Conservation (phyloP, 2,329 filamentous ascomycete species). For the Hirsutella rhossiliensis region DNA sequence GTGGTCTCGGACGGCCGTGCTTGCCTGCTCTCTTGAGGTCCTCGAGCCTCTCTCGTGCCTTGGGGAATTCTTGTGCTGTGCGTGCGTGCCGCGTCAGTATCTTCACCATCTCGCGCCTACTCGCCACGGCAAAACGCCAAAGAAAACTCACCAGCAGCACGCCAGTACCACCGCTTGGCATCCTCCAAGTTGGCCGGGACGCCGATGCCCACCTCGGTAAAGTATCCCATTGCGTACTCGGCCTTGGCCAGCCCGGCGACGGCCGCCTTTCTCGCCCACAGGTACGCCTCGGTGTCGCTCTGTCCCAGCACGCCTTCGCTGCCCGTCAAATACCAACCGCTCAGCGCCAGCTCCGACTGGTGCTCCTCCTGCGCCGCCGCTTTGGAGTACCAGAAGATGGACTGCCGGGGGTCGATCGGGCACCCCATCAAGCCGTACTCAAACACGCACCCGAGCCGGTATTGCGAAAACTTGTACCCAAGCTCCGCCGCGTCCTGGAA, state of each 20-base stretch:
- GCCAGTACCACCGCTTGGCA: conserved; percentile 96
- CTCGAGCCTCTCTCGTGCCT: conserved; percentile 83
- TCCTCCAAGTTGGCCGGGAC: conserved; percentile 79
- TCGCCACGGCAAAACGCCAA: too few relatives aligned
- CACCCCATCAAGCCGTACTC: conserved; percentile 83
- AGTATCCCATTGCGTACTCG: conserved; percentile 95
- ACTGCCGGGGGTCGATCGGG: conserved; percentile 68
- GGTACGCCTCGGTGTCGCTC: conserved; percentile 89
- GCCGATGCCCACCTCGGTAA: conserved; percentile 90
- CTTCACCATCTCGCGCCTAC: not conserved
- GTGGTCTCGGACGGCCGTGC: conserved; percentile 52
- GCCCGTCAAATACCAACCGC: conserved; percentile 92
- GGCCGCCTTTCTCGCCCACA: conserved; percentile 93
- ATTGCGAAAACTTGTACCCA: conserved; percentile 93
- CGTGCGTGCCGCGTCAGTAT: not conserved
- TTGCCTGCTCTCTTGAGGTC: conserved; percentile 76
- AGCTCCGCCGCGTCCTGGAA: conserved; percentile 79
- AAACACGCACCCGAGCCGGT: conserved; percentile 73
- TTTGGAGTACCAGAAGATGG: conserved; percentile 87
- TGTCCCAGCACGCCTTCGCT: conserved; percentile 78
- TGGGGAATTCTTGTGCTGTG: conserved; percentile 83
- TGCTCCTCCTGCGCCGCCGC: conserved; percentile 91
- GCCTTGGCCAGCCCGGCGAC: conserved; percentile 81
- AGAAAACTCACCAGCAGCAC: conserved; percentile 72
- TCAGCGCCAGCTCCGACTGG: conserved; percentile 74